Conservation (phyloP, 1,284 basidiomycete genomes). For the Leucoagaricus sp. region DNA sequence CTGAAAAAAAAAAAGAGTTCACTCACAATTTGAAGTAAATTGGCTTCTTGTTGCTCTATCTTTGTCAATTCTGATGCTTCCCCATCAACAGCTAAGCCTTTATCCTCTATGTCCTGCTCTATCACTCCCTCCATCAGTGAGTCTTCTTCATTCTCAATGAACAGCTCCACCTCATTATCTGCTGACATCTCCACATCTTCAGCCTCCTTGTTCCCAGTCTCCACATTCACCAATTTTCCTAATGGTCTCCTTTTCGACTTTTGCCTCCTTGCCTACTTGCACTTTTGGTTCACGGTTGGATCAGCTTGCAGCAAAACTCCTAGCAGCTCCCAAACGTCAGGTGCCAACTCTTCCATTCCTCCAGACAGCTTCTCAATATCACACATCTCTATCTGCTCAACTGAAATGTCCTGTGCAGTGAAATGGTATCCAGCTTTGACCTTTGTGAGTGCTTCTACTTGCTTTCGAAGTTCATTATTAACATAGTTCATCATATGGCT, state of each 20-base stretch:
- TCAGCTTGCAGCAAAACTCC: background rate
- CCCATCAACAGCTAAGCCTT: too few species aligned
- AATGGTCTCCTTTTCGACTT: background rate
- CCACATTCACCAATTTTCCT: background rate
- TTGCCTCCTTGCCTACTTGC: background rate
- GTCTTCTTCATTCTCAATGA: too few species aligned
- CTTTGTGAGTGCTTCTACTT: background rate
- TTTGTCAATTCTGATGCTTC: too few species aligned
- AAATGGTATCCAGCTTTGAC: background rate
- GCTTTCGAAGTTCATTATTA: background rate
- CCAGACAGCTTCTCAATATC: background rate
- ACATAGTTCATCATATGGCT: background rate
- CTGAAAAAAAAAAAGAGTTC: background rate
- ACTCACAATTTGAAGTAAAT: background rate
- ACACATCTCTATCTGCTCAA: background rate
- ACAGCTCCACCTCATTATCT: too few species aligned
- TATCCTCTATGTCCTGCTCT: too few species aligned
- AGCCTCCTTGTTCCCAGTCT: background rate
- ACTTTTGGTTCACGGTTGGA: background rate
- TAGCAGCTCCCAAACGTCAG: background rate
- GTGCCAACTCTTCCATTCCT: background rate
- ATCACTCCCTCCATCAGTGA: too few species aligned
- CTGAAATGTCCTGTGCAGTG: background rate
- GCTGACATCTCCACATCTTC: background rate
- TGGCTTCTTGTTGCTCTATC: background rate